These are phyloP conservation scores for Fusarium sp. DNA, from an alignment of 2,329 filamentous ascomycete genomes.

Conservation along the genomic window DNA sequence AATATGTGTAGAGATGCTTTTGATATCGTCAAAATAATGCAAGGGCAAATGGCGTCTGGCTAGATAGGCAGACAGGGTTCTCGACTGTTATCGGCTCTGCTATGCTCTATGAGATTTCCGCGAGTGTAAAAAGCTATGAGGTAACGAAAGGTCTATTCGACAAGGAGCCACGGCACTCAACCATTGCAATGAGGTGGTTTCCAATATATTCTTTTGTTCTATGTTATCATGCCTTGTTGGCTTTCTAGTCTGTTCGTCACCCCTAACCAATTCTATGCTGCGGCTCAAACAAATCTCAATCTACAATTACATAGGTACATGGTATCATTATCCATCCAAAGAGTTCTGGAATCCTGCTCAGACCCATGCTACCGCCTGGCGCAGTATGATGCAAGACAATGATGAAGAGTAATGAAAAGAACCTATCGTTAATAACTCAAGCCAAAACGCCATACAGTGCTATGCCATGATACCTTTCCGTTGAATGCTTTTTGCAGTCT, in stretches of 20 bases:
- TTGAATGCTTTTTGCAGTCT: constrained; percentile 19
- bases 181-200: background rate
- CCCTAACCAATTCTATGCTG: background rate
- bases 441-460: constrained; percentile 38
- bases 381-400: constrained; percentile 26
- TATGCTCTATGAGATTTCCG: no score
- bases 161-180: background rate
- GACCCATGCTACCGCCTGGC: constrained; percentile 17
- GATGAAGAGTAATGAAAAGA: constrained; percentile 4
- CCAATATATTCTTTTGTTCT: constrained; percentile 14
- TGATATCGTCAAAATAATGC: background rate
- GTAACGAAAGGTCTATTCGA: background rate
- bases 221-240: background rate
- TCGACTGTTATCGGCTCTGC: background rate
- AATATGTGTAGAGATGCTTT: background rate
- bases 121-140: background rate
- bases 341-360: constrained; percentile 8
- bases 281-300: constrained; percentile 3
- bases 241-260: background rate
- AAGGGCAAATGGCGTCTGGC: background rate
- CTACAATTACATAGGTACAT: constrained; percentile 25
- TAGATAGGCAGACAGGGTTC: background rate
- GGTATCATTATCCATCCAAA: constrained; percentile 28
- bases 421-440: background rate
- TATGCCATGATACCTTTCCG: constrained; percentile 18